phyloP scores from a whole-genome alignment of 2,329 filamentous ascomycete genomes.

The Botrytis porri region DNA sequence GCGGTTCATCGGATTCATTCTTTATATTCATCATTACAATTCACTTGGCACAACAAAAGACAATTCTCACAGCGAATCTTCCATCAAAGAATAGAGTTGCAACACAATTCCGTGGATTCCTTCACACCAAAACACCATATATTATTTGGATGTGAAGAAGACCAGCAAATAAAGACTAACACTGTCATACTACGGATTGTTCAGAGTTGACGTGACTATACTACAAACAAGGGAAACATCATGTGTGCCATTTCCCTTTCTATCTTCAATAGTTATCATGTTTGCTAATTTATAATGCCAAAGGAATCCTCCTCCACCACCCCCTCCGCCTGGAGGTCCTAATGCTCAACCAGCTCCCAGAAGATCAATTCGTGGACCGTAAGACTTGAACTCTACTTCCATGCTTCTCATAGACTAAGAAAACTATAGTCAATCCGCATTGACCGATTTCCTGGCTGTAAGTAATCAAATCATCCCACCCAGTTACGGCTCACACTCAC shows the following conservation, averaged over 20 bases:
- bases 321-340: slow-evolving; percentile 16
- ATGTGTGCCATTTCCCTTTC: background rate
- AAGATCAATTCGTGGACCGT: slow-evolving; percentile 35
- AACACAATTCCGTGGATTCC: background rate
- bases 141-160: background rate
- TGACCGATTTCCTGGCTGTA: slow-evolving; percentile 66
- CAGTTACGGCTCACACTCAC: background rate
- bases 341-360: background rate
- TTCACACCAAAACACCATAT: background rate
- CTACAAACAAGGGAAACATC: background rate
- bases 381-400: slow-evolving; percentile 20
- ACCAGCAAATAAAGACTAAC: background rate
- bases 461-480: slow-evolving; percentile 31
- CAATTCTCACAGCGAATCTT: background rate
- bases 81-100: background rate
- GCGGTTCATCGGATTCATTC: background rate
- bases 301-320: slow-evolving; percentile 19
- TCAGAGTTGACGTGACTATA: background rate
- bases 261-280: background rate
- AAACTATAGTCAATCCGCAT: slow-evolving; percentile 53
- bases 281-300: background rate
- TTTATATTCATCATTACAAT: no score
- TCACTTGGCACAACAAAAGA: background rate
- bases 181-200: background rate
- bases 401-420: slow-evolving; percentile 9